Evolutionary conservation across 1,284 basidiomycete genomes (phyloP).

Genomic region (Leucoagaricus sp.): DNA sequence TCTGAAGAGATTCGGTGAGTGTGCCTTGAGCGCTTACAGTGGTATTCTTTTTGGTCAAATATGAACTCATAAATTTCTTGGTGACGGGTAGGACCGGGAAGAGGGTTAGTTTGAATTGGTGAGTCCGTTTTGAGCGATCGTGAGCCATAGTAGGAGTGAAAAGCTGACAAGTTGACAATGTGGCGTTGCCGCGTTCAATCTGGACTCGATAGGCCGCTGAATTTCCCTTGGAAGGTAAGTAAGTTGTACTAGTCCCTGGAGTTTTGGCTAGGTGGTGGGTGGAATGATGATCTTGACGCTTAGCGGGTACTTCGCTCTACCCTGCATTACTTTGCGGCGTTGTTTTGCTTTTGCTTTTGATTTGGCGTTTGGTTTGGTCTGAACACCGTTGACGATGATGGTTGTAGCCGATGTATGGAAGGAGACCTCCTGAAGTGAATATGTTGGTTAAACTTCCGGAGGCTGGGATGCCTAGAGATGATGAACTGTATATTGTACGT

Average conservation of each 20-base stretch:
- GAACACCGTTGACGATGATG: not conserved
- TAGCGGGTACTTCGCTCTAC: no score
- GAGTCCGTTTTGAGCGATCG: slow-evolving; percentile 20
- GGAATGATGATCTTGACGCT: no score
- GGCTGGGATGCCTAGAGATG: slow-evolving; percentile 48
- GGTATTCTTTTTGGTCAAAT: no score
- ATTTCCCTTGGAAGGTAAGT: slow-evolving; percentile 62
- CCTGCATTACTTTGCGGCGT: no score
- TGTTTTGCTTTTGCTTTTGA: no score
- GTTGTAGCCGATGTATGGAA: slow-evolving; percentile 56
- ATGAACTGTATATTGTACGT: slow-evolving; percentile 64
- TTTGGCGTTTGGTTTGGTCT: not conserved
- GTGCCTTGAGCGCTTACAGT: no score
- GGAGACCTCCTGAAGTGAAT: slow-evolving; percentile 53
- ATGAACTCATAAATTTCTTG: not conserved
- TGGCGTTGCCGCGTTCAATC: no score
- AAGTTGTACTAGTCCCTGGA: no score
- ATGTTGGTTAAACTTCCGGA: slow-evolving; percentile 33
- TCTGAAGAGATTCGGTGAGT: slow-evolving; percentile 63
- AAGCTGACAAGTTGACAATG: no score
- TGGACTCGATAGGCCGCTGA: slow-evolving; percentile 60
- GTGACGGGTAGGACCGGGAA: slow-evolving; percentile 48
- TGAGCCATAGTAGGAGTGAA: no score
- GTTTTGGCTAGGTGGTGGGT: no score
- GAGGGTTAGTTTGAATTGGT: slow-evolving; percentile 66